phyloP scores from a whole-genome alignment of 768 basidiomycete species.

The Tephrocybe sp. region DNA sequence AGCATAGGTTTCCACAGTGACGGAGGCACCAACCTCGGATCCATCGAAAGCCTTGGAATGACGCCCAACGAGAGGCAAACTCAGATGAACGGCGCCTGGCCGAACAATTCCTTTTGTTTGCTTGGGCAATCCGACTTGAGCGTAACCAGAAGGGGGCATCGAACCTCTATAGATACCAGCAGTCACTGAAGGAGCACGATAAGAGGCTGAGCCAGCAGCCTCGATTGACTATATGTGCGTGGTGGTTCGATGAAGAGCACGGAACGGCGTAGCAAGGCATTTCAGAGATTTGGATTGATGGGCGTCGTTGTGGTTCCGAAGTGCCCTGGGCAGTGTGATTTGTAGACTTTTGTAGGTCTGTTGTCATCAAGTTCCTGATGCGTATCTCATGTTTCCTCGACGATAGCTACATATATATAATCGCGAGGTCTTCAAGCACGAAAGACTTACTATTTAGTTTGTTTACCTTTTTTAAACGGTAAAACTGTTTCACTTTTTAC shows the following conservation, averaged over 20 bases:
- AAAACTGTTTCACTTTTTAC: no score
- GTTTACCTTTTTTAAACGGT: no score
- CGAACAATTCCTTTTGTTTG: constrained; percentile 9
- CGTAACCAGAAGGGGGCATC: constrained; percentile 12
- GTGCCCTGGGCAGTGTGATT: no score
- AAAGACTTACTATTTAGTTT: no score
- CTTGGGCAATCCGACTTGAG: constrained; percentile 1
- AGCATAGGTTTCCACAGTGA: neutral
- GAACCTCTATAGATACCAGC: neutral
- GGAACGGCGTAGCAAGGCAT: neutral
- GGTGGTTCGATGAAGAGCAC: neutral
- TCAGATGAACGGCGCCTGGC: constrained; percentile 13
- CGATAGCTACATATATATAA: no score
- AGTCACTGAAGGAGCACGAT: neutral
- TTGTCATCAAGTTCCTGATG: no score
- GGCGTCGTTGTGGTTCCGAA: no score
- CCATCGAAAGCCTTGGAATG: constrained; percentile 5
- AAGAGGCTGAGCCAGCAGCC: constrained; percentile 18
- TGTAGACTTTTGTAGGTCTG: no score
- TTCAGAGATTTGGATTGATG: neutral
- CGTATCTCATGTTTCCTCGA: no score
- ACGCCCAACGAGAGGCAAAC: constrained; percentile 13
- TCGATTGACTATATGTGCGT: constrained; percentile 3
- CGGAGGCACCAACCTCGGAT: constrained; percentile 1
- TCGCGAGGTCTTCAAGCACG: no score